Evolutionary conservation across 108 stramenopile genomes (phyloP).

Genomic region (Cyclotella atomus): DNA sequence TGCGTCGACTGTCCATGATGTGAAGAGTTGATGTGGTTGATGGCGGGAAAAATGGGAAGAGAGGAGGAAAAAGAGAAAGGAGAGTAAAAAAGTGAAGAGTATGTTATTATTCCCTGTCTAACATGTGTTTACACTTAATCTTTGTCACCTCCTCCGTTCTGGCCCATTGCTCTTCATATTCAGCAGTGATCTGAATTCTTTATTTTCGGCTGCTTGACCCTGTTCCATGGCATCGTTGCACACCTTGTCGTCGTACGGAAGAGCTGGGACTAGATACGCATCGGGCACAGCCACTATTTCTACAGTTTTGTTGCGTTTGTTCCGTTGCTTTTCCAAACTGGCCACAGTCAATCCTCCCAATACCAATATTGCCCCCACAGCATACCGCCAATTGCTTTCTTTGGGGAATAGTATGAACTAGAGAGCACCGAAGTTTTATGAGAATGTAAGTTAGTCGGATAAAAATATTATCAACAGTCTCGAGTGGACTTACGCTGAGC

Average conservation of each 20-base stretch:
- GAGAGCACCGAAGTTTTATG: background rate
- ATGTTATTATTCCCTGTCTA: too few relatives aligned
- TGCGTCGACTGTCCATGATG: too few relatives aligned
- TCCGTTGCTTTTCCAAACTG: constrained; percentile 70
- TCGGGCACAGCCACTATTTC: background rate
- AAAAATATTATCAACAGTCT: background rate
- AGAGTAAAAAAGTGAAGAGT: too few relatives aligned
- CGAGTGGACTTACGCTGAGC: constrained; percentile 36
- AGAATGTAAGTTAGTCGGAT: background rate
- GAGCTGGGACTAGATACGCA: constrained; percentile 3
- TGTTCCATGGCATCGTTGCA: background rate
- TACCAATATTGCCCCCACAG: constrained; percentile 84
- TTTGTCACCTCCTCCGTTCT: constrained; percentile 28
- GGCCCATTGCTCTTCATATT: constrained; percentile 26
- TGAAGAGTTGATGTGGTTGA: too few relatives aligned
- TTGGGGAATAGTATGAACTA: constrained; percentile 94
- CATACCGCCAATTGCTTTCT: constrained; percentile 86
- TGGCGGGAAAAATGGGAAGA: too few relatives aligned
- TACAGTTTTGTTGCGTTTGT: constrained; percentile 33
- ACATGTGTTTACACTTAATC: background rate
- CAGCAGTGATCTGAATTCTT: constrained; percentile 9
- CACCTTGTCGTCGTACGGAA: constrained; percentile 1
- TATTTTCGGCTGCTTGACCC: constrained; percentile 2
- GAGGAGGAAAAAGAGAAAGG: too few relatives aligned
- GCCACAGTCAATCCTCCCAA: constrained; percentile 87